Evolutionary conservation across 2,329 filamentous ascomycete genomes (phyloP), one percentile per base, ranked within the genome.

Genomic region (Fusarium nygamai): DNA sequence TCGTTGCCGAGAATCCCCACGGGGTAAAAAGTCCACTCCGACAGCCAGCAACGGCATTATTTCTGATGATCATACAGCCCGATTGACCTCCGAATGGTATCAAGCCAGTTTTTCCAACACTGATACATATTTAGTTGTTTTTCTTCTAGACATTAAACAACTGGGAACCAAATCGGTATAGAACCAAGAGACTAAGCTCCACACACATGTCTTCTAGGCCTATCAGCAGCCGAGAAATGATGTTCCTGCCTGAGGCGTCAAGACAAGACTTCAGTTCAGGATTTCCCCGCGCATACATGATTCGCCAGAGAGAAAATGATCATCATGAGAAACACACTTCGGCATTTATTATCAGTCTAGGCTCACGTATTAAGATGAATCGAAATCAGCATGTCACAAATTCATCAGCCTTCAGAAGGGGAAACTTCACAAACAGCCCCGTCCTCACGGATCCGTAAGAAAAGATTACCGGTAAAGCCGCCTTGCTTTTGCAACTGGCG

Each of bases 381-480:
- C 14, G 22, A 51, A 2, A 36, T 36, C 50, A 36, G 5, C n/a
- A 36, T 59, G 43, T 38, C 29, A 13, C 22, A 33, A 16, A 31
- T 22, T 33, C 27, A 6, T 31, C 29, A 19, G 11, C 22, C 22
- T 20, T 22, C 19, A 14, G 34, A 29, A 9, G 43, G 1, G 11
- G 7, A 1, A 9, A 22, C 36, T 5, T 12, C 12, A 3, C 65
- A 46, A 27, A 31, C 24, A 4, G 13, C 22, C 3, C 33, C n/a
- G 11, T 33, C 38, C 11, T 33, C 51, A 11, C 67, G 59, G 20
- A 33, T 39, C 27, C 67, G 67, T 31, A 69, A 69, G 29, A 64
- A 59, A 16, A 39, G 67, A 17, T 70, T 69, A 36, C 66, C 67
- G 46, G 67, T 69, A 69, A 17, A 20, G 13, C 22, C 24, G 16